These are phyloP conservation scores for Penicillium janthinellum DNA, from an alignment of 2,329 filamentous ascomycete species.

Conservation along the genomic window DNA sequence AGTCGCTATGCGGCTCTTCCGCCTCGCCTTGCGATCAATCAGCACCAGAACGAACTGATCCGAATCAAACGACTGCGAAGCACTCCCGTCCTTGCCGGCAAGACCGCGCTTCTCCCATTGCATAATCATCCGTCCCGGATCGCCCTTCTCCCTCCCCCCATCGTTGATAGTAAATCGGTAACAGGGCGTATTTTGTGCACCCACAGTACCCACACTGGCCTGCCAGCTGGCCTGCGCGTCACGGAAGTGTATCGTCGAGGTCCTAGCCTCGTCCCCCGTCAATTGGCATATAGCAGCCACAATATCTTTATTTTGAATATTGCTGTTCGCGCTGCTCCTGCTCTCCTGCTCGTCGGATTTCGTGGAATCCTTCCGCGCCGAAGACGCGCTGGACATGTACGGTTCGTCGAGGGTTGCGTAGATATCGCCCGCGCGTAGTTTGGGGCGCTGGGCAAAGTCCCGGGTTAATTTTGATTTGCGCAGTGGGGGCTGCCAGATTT, in stretches of 20 bases:
- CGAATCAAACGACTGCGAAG: not conserved
- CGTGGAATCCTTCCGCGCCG: not conserved
- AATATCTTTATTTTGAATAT: slow-evolving; percentile 15
- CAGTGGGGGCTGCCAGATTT: slow-evolving; percentile 34
- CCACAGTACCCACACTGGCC: slow-evolving; percentile 9
- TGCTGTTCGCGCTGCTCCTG: not conserved
- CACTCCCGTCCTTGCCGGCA: slow-evolving; percentile 1
- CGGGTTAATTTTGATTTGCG: slow-evolving; percentile 29
- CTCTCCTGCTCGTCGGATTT: slow-evolving; percentile 3
- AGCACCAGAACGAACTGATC: slow-evolving; percentile 26
- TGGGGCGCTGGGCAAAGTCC: slow-evolving; percentile 22
- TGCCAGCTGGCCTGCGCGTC: slow-evolving; percentile 22
- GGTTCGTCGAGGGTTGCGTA: slow-evolving; percentile 34
- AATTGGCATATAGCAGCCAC: slow-evolving; percentile 24
- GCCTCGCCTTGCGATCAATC: slow-evolving; percentile 23
- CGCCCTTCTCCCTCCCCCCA: not conserved
- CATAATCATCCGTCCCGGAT: slow-evolving; percentile 21
- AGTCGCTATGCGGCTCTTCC: slow-evolving; percentile 26
- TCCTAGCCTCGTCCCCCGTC: not conserved
- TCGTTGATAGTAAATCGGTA: slow-evolving; percentile 23
- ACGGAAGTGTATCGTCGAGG: slow-evolving; percentile 22
- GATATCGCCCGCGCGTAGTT: slow-evolving; percentile 30
- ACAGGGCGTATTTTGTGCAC: slow-evolving; percentile 6
- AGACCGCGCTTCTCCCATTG: slow-evolving; percentile 26
- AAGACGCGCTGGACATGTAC: slow-evolving; percentile 17